Percentiles rank a stretch among this genome's conserved stretches.
These are phyloP conservation scores for Neofusicoccum kwambonambiense DNA, from an alignment of 2,329 filamentous ascomycete species.

Conservation along the genomic window DNA sequence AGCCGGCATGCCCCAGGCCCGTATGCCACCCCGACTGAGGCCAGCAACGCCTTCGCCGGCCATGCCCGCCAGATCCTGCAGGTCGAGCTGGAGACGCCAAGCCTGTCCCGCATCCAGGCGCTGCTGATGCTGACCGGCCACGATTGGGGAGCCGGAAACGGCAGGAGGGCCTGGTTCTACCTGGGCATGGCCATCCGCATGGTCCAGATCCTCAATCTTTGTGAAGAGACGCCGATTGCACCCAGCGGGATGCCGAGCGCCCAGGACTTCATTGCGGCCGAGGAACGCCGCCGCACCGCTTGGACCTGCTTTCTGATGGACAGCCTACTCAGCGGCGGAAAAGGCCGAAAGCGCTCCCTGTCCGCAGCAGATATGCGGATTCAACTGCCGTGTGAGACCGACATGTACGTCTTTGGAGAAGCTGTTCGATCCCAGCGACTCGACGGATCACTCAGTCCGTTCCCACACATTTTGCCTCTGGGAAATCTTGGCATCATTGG, in stretches of 20 bases:
- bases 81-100: constrained; percentile 39
- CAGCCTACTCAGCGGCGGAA: constrained; percentile 41
- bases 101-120: constrained; percentile 40
- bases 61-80: constrained; percentile 42
- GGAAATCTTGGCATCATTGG: constrained; percentile 40
- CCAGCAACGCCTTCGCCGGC: constrained; percentile 42
- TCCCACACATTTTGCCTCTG: constrained; percentile 28
- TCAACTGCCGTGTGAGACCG: constrained; percentile 41
- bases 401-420: constrained; percentile 41
- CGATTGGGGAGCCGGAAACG: constrained; percentile 48
- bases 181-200: constrained; percentile 43
- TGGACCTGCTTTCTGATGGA: constrained; percentile 46
- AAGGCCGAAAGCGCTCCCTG: constrained; percentile 39
- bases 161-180: constrained; percentile 41
- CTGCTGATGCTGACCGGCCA: constrained; percentile 46
- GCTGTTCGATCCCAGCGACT: constrained; percentile 36
- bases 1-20: constrained; percentile 36
- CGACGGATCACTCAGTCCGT: constrained; percentile 31
- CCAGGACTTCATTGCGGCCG: constrained; percentile 42
- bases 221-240: constrained; percentile 34
- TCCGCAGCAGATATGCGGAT: constrained; percentile 37
- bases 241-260: constrained; percentile 33
- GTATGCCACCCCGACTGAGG: constrained; percentile 38
- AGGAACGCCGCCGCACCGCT: constrained; percentile 40
- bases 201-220: constrained; percentile 42